A percentile compares a stretch with the other conserved stretches of the same genome.
Conservation (phyloP, 805 yeast genomes). For the Kuraishia hungarica region DNA sequence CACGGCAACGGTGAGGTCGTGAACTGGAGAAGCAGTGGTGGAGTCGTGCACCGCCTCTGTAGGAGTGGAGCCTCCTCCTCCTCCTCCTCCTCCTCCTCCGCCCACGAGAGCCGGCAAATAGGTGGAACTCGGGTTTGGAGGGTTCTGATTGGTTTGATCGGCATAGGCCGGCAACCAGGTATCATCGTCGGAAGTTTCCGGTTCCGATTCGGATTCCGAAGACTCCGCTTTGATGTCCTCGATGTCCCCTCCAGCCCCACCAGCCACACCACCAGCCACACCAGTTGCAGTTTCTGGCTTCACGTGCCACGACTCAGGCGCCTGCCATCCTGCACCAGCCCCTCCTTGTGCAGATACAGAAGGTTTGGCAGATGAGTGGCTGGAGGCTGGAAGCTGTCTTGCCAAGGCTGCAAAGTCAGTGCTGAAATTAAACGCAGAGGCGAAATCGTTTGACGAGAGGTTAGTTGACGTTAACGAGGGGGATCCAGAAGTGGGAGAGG, state of each 20-base stretch:
- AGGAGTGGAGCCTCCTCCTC: no score
- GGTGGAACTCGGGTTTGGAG: background rate
- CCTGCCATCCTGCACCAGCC: constrained; percentile 29
- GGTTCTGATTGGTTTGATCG: background rate
- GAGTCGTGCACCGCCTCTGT: background rate
- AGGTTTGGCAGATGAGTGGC: background rate
- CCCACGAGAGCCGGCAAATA: background rate
- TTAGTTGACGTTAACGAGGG: background rate
- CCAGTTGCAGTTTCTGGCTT: constrained; percentile 3
- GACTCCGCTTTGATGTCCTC: constrained; percentile 1
- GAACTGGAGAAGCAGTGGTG: background rate
- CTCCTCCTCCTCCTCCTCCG: no score
- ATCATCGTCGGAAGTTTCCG: background rate
- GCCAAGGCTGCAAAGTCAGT: background rate
- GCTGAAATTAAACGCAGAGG: background rate
- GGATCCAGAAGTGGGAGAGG: background rate
- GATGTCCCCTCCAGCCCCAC: constrained; percentile 1
- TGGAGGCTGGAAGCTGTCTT: constrained; percentile 3
- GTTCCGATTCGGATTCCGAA: background rate
- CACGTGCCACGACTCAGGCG: constrained; percentile 60
- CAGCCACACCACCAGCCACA: background rate
- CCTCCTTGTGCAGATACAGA: constrained; percentile 2
- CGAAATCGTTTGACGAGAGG: constrained; percentile 3
- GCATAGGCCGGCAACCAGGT: background rate
- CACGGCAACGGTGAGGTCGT: constrained; percentile 1